Base-by-base conservation (phyloP, 2,329 filamentous ascomycete genomes). In the Metarhizium guizhouense region DNA sequence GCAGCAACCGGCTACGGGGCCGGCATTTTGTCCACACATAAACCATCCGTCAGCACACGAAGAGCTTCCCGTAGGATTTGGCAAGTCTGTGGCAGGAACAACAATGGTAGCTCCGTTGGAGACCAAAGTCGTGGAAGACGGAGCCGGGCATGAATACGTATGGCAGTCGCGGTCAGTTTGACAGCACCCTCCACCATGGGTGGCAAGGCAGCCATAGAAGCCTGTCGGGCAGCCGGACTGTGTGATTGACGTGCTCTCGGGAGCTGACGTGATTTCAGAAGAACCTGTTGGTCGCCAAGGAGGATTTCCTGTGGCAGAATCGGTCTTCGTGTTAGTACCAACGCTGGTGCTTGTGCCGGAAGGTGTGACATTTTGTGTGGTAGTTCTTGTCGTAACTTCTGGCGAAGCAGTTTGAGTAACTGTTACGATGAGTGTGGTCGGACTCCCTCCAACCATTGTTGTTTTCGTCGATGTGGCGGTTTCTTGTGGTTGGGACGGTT, bases 151-250 rank as follows among this genome's bases (percentile, higher is more conserved):
- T 6, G 86, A 88, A 0, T 87, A 88, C 0, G 85, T 87, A 57
- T 87, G 82, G 72, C 93, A 97, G 72, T 95, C 82, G 20, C 92
- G 83, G 2, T 90, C 92, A 0, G 90, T 91, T 56, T 88, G 87
- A 72, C 93, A 97, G 74, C 93, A 97, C 2, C 81, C 81, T 20
- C 90, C 90, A 14, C 88, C 90, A 57, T 92, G 90, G 57, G 85
- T 84, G 2, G 93, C 93, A 2, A 86, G 82, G 70, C 93, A 97
- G 52, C 90, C 86, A 70, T 97, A 97, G 76, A 92, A 97, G 2
- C 92, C 92, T 0, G 86, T 92, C 0, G 93, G 93, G 63, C 93
- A 97, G 63, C 71, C 71, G 6, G 65, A 65, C 56, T 73, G 71
- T 11, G 70, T 71, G 13, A 75, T 68, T 59, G 48, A 66, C 18